Evolutionary conservation across 1,139 yeast genomes (phyloP).

Genomic region (Tardiomyces digboiensis): DNA sequence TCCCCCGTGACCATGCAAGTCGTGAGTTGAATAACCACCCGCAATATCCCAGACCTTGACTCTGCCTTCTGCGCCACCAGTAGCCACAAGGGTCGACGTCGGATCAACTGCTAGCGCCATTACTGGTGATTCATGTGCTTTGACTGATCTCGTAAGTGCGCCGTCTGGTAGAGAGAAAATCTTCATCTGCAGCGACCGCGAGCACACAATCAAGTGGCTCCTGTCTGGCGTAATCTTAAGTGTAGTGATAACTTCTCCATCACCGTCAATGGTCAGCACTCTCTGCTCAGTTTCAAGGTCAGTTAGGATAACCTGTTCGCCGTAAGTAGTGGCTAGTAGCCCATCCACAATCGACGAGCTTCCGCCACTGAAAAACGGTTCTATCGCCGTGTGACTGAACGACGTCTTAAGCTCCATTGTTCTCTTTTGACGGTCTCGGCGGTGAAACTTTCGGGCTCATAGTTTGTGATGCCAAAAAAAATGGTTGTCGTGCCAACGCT

Average conservation of each 20-base stretch:
- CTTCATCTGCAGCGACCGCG: conserved; percentile 77
- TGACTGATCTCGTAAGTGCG: conserved; percentile 22
- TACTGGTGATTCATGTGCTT: conserved; percentile 61
- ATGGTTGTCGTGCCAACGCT: too few relatives aligned
- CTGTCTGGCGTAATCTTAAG: conserved; percentile 75
- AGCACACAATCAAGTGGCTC: conserved; percentile 53
- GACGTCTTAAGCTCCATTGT: neutral
- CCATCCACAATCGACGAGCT: conserved; percentile 65
- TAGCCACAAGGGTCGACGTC: conserved; percentile 79
- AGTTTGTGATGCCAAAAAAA: neutral
- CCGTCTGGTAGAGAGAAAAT: conserved; percentile 33
- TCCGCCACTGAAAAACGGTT: conserved; percentile 83
- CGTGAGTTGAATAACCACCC: conserved; percentile 83
- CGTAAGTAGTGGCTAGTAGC: conserved; percentile 69
- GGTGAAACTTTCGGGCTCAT: neutral
- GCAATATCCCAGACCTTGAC: conserved; percentile 90
- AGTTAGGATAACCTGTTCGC: conserved; percentile 65
- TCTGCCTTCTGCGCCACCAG: conserved; percentile 94
- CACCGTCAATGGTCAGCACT: conserved; percentile 66
- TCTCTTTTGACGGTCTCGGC: neutral
- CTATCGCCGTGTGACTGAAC: conserved; percentile 25
- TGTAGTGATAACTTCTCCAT: conserved; percentile 75
- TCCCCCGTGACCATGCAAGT: conserved; percentile 92
- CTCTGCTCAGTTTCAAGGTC: conserved; percentile 49
- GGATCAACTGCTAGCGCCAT: conserved; percentile 68